Evolutionary conservation across 768 basidiomycete species (phyloP).

Genomic region (Tylopilus plumbeoviolaceoides): DNA sequence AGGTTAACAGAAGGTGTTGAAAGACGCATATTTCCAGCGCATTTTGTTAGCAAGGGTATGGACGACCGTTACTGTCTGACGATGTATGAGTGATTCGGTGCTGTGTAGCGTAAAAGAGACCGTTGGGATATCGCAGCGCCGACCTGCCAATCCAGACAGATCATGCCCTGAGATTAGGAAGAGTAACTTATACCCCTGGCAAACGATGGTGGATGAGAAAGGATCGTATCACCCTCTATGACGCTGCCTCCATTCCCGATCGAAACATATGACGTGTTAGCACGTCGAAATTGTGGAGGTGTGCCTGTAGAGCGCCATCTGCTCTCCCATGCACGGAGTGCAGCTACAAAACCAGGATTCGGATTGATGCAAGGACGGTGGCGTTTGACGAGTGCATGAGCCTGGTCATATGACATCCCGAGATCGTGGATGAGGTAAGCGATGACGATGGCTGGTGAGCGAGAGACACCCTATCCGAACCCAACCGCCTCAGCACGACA

Average conservation of each 20-base stretch:
- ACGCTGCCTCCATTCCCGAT: background rate
- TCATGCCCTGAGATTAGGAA: constrained; percentile 4
- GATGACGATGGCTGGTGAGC: constrained; percentile 71
- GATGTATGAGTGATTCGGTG: background rate
- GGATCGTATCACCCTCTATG: background rate
- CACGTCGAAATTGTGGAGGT: constrained; percentile 25
- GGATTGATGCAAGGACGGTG: constrained; percentile 73
- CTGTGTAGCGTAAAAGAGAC: background rate
- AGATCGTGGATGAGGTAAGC: constrained; percentile 76
- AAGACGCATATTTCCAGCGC: background rate
- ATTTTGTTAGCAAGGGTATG: constrained; percentile 8
- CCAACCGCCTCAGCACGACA: background rate
- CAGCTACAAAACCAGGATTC: constrained; percentile 68
- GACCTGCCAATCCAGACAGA: background rate
- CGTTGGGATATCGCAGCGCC: background rate
- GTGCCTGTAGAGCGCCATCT: constrained; percentile 24
- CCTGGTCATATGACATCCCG: constrained; percentile 69
- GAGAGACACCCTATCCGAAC: constrained; percentile 62
- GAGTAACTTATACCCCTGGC: constrained; percentile 26
- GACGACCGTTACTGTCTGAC: too few species aligned
- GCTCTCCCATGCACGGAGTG: constrained; percentile 56
- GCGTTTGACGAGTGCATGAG: constrained; percentile 54
- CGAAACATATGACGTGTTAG: constrained; percentile 25
- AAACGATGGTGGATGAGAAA: constrained; percentile 10
- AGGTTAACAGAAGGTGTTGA: background rate